phyloP scores from a whole-genome alignment of 495 filamentous ascomycete genomes.

The Monascus purpureus region DNA sequence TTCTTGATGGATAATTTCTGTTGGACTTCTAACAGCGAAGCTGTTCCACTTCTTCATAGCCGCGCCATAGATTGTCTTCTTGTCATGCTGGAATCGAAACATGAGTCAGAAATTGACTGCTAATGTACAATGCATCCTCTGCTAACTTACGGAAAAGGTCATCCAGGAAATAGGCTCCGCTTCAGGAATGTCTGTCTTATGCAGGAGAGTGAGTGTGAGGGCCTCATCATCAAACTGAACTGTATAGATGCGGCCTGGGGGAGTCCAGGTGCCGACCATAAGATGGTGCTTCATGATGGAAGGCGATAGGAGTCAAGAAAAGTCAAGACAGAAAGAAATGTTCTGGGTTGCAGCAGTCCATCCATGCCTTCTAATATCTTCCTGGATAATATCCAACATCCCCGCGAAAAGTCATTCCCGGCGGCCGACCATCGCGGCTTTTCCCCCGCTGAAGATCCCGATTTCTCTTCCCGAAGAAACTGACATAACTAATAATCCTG shows the following conservation, averaged over 20 bases:
- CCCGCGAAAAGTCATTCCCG: too few relatives aligned
- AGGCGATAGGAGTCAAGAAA: too few relatives aligned
- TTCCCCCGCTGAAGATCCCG: too few relatives aligned
- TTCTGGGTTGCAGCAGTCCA: too few relatives aligned
- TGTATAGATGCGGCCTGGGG: slow-evolving; percentile 73
- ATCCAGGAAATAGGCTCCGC: slow-evolving; percentile 86
- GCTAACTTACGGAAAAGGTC: slow-evolving; percentile 63
- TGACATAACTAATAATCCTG: too few relatives aligned
- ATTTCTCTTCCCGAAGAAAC: too few relatives aligned
- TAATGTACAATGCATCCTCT: too few relatives aligned
- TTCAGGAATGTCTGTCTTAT: slow-evolving; percentile 63
- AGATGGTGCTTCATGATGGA: slow-evolving; percentile 60
- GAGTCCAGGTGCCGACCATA: slow-evolving; percentile 77
- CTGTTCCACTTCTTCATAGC: slow-evolving; percentile 85
- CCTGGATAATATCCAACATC: too few relatives aligned
- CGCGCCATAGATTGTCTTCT: slow-evolving; percentile 73
- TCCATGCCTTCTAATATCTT: too few relatives aligned
- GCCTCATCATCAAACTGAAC: slow-evolving; percentile 70
- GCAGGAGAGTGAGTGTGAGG: slow-evolving; percentile 52
- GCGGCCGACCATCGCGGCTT: too few relatives aligned
- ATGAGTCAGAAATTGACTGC: too few relatives aligned
- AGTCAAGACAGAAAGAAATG: too few relatives aligned
- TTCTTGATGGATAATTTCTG: slow-evolving; percentile 58
- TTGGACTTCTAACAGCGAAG: slow-evolving; percentile 61
- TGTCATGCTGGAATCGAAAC: slow-evolving; percentile 41